These are phyloP conservation scores for Penicillium nucicola DNA, from an alignment of 495 filamentous ascomycete species.

Conservation along the genomic window DNA sequence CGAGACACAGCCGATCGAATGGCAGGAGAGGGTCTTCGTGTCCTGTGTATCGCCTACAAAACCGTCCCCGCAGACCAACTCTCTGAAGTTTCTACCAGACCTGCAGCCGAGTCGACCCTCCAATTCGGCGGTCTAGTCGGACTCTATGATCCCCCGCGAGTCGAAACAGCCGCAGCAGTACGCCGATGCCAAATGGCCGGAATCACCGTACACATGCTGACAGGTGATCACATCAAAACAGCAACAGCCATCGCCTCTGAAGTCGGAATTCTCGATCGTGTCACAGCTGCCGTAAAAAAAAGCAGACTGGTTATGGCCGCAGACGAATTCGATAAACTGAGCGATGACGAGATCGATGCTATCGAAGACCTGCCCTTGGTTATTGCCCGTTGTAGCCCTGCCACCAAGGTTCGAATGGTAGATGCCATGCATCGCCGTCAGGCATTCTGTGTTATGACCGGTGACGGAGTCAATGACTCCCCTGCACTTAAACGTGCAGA, in stretches of 20 bases:
- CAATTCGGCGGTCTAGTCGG: conserved; percentile 58
- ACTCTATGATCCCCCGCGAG: conserved; percentile 66
- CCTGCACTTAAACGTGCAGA: conserved; percentile 75
- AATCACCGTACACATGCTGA: conserved; percentile 68
- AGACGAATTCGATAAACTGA: conserved; percentile 57
- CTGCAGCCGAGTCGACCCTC: conserved; percentile 51
- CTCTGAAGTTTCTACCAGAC: conserved; percentile 28
- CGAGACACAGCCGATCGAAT: conserved; percentile 57
- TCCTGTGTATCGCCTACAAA: conserved; percentile 70
- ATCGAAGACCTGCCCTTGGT: conserved; percentile 63
- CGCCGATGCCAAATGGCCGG: conserved; percentile 58
- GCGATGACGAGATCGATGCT: conserved; percentile 56
- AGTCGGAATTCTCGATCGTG: conserved; percentile 58
- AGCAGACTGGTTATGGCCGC: conserved; percentile 61
- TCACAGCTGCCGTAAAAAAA: conserved; percentile 42
- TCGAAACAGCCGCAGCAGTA: conserved; percentile 54
- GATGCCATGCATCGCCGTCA: conserved; percentile 64
- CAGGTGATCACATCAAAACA: conserved; percentile 62
- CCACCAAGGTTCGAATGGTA: conserved; percentile 70
- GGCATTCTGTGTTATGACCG: conserved; percentile 68
- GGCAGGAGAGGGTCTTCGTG: conserved; percentile 74
- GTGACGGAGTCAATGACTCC: conserved; percentile 85
- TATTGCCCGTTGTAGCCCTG: conserved; percentile 66
- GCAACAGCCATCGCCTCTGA: conserved; percentile 60
- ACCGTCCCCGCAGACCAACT: conserved; percentile 19